Base-by-base conservation (phyloP, 345 rosid genomes). In the Zanthoxylum bungeanum region DNA sequence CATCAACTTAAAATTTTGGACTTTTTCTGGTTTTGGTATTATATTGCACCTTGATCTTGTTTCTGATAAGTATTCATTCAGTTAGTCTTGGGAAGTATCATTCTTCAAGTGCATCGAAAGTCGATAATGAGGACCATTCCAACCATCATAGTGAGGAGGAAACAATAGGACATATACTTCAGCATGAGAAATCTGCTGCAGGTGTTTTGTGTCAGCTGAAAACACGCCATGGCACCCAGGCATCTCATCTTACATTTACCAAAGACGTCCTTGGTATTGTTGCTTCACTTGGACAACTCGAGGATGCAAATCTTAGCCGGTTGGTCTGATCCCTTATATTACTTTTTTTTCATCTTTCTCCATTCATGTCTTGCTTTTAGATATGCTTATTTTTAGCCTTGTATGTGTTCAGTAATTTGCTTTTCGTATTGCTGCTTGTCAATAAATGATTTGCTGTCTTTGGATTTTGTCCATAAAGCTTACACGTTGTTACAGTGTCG, bases 271-370 rank as follows among this genome's bases (percentile, higher is more conserved):
- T 93, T 21, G 99, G 98, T 28, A 31, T 83, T 73, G 98, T 95
- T 73, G 97, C 96, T 28, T 86, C 85, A 19, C 94, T 95, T 50
- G 98, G 94, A 70, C 87, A 81, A 72, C 89, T 93, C 37, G 85
- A 76, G 61, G 94, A 95, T 78, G 89, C 81, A 66, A 89, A 86
- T 66, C 90, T 95, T 64, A 88, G 88, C 88, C 83, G 89, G 99
- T 89, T 67, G 69, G 89, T 82, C 68, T 61, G 64, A 46, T 68
- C 71, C 66, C 66, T 8, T 66, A 40, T 63, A 16, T 36, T 65
- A 58, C 27, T 9, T 5, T 70, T 63, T 61, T 19, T 55, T 53
- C 37, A 27, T 68, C 49, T 73, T 68, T 63, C 21, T 51, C 5
- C 14, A 33, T 40, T 16, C 62, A 36, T 30, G 47, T 24, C 30